Percentiles rank a stretch among this genome's conserved stretches.
phyloP scores from a whole-genome alignment of 768 basidiomycete genomes.

The Galerina marginata region DNA sequence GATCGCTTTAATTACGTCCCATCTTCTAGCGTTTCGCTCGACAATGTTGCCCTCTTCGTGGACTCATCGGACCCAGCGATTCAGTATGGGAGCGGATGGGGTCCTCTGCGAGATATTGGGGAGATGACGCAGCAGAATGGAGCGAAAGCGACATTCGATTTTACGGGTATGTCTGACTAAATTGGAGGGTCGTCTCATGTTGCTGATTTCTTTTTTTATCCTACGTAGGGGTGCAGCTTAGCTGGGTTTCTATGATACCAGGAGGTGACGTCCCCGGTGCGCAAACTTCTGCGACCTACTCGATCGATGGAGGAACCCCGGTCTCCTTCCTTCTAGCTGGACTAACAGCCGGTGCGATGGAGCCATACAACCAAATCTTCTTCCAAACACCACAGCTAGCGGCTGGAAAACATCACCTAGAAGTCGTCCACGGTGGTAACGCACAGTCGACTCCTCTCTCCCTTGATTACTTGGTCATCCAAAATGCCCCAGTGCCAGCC shows the following conservation, averaged over 20 bases:
- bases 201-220: not conserved
- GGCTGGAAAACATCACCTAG: constrained; percentile 12
- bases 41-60: not conserved
- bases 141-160: not conserved
- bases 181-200: not conserved
- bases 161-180: not conserved
- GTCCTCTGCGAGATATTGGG: not conserved
- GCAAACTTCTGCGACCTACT: constrained; percentile 18
- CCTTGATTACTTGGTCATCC: constrained; percentile 15
- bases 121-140: not conserved
- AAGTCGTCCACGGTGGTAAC: constrained; percentile 16
- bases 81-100: too few species aligned
- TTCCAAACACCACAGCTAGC: constrained; percentile 15
- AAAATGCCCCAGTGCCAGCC: constrained; percentile 10
- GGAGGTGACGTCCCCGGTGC: not conserved
- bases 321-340: constrained; percentile 13
- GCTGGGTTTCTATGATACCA: constrained; percentile 3
- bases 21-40: constrained; percentile 13
- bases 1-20: constrained; percentile 34
- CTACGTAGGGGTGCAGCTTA: not conserved
- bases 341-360: constrained; percentile 5
- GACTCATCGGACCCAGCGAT: too few species aligned
- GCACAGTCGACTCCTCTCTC: constrained; percentile 10
- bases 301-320: constrained; percentile 15
- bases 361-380: constrained; percentile 18